Conservation (phyloP, 768 basidiomycete genomes). For the Candolleomyces eurysporus region DNA sequence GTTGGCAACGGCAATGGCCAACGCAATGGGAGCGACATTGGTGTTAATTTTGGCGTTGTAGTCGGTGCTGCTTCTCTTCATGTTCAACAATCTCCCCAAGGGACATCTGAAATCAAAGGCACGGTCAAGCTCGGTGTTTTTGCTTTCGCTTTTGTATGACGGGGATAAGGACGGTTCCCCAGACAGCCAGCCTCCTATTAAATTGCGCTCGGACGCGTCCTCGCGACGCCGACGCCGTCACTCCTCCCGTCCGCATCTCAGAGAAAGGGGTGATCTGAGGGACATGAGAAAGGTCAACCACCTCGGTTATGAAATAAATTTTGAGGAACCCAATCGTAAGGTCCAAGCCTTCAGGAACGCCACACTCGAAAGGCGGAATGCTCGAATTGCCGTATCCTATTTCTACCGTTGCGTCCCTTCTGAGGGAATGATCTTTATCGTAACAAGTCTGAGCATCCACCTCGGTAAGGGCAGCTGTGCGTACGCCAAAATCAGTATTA, state of each 20-base stretch:
- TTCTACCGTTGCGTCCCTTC: slow-evolving; percentile 19
- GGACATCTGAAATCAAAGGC: too few species aligned
- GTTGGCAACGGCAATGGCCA: too few species aligned
- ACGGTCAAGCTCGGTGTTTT: background rate
- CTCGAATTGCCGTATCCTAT: slow-evolving; percentile 42
- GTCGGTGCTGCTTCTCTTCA: too few species aligned
- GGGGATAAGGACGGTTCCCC: slow-evolving; percentile 1
- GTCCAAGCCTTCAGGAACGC: slow-evolving; percentile 24
- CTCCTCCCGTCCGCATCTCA: background rate
- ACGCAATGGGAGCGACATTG: too few species aligned
- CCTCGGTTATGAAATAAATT: slow-evolving; percentile 21
- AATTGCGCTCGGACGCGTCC: too few species aligned
- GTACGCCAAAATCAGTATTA: slow-evolving; percentile 19
- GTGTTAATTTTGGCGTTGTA: too few species aligned
- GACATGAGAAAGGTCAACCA: slow-evolving; percentile 10
- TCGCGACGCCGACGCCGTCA: too few species aligned
- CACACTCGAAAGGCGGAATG: slow-evolving; percentile 26
- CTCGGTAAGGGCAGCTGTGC: slow-evolving; percentile 22
- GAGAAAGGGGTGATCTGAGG: slow-evolving; percentile 4
- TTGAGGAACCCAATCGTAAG: slow-evolving; percentile 42
- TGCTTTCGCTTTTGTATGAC: background rate
- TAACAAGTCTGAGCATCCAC: slow-evolving; percentile 12
- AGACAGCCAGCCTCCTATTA: too few species aligned
- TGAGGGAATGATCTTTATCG: slow-evolving; percentile 21
- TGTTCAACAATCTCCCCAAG: too few species aligned